These are phyloP conservation scores for Globisporangium echinulatum DNA, from an alignment of 352 stramenopile genomes.

Conservation along the genomic window DNA sequence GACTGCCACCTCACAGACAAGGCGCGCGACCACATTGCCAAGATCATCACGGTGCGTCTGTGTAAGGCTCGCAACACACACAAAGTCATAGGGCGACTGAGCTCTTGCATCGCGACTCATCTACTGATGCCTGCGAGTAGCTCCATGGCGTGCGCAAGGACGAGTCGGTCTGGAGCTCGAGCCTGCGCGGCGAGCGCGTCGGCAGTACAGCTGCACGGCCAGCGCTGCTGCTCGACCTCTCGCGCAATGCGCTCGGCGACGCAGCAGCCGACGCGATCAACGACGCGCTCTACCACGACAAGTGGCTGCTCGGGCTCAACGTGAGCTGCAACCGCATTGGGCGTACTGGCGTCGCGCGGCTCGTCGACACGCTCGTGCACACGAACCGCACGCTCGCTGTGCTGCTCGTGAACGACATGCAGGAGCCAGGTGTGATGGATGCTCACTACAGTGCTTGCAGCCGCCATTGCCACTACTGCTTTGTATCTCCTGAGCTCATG, in stretches of 20 bases:
- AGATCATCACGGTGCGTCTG: constrained; percentile 42
- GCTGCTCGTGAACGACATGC: constrained; percentile 26
- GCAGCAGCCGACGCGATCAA: constrained; percentile 27
- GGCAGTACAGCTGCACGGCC: constrained; percentile 5
- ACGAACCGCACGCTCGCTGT: constrained; percentile 45
- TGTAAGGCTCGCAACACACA: no score
- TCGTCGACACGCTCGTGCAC: constrained; percentile 31
- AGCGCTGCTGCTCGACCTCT: constrained; percentile 38
- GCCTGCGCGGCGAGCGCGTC: constrained; percentile 27
- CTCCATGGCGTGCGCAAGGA: constrained; percentile 47
- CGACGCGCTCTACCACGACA: constrained; percentile 56
- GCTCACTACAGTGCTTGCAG: no score
- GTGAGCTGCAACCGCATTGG: constrained; percentile 38
- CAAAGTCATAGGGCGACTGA: no score
- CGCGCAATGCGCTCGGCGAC: constrained; percentile 39
- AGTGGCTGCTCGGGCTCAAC: constrained; percentile 55
- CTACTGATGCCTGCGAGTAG: constrained; percentile 8
- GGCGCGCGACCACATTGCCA: constrained; percentile 38
- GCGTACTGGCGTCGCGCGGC: constrained; percentile 15
- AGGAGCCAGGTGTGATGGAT: constrained; percentile 16
- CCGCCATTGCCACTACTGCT: no score
- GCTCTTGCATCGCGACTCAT: no score
- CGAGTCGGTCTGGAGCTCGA: constrained; percentile 50
- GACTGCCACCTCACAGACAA: constrained; percentile 44
- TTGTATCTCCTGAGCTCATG: no score